Evolutionary conservation across 352 stramenopile genomes (phyloP).

Genomic region (Pythium sp.): DNA sequence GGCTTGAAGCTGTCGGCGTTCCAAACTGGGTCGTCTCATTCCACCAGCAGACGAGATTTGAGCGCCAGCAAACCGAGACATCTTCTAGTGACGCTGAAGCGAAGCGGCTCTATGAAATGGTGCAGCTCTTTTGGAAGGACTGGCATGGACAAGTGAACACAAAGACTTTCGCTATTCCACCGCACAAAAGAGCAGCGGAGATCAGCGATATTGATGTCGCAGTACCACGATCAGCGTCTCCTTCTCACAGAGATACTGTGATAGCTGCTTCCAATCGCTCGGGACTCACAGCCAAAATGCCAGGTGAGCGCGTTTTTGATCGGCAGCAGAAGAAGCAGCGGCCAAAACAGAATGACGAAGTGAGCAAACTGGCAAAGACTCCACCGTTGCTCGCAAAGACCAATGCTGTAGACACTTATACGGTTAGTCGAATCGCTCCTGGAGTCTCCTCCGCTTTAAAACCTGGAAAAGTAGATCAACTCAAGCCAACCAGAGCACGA

Average conservation of each 20-base stretch:
- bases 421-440: background rate
- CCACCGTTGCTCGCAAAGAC: background rate
- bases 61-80: background rate
- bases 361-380: background rate
- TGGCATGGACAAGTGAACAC: slow-evolving; percentile 16
- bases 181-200: background rate
- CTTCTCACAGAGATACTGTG: background rate
- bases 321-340: background rate
- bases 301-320: background rate
- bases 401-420: background rate
- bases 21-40: slow-evolving; percentile 25
- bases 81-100: background rate
- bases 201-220: background rate
- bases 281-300: background rate
- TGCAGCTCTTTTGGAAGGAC: slow-evolving; percentile 31
- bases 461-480: background rate
- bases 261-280: background rate
- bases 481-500: background rate
- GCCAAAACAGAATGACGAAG: background rate
- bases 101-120: background rate
- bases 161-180: background rate
- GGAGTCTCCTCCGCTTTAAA: background rate
- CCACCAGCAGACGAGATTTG: slow-evolving; percentile 14
- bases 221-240: background rate
- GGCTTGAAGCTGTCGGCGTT: slow-evolving; percentile 21